Evolutionary conservation across 83 land plant species (phyloP), one percentile per base, ranked within the genome.

Genomic region (Diphasiastrum complanatum): DNA sequence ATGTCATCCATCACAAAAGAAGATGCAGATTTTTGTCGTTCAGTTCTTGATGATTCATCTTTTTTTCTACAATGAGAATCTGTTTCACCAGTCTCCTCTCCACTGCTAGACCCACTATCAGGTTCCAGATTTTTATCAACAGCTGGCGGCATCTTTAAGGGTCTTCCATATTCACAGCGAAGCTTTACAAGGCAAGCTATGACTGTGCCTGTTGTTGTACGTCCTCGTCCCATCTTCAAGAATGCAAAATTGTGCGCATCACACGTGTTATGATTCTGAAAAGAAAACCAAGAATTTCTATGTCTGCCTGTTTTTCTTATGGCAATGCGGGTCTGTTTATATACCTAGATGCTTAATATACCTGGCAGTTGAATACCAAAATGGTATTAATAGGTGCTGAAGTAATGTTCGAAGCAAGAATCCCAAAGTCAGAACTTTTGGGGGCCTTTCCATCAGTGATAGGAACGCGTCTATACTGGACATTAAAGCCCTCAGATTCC

Each of bases 391-490:
- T 78, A 23, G 91, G 51, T 74, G 99, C 84, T 67, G 89, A 79
- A 25, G 85, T 79, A 65, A 93, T 85, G 52, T 82, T 90, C 33
- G 60, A 28, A 12, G 99, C 84, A 38, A 93, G 62, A 16, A 72
- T 64, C 47, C 84, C 99, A 76, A 89, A 93, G 66, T 89, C 96
- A 34, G 96, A 93, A 70, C 96, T 93, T 71, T 90, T 85, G 6
- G 99, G 99, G 76, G 99, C 91, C 77, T 93, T 93, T 10, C 99
- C 96, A 81, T 93, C 96, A 32, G 99, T 93, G 54, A 93, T 93
- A 0, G 96, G 99, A 5, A 93, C 84, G 51, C 96, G 79, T 33
- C 92, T 91, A 89, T 93, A 93, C 68, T 79, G 83, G 40, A 93
- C 78, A 53, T 79, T 73, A 63, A 79, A 79, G 32, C 96, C 96